Evolutionary conservation across 371 early-diverging fungal genomes (phyloP).

Genomic region (Lichtheimia hyalospora): DNA sequence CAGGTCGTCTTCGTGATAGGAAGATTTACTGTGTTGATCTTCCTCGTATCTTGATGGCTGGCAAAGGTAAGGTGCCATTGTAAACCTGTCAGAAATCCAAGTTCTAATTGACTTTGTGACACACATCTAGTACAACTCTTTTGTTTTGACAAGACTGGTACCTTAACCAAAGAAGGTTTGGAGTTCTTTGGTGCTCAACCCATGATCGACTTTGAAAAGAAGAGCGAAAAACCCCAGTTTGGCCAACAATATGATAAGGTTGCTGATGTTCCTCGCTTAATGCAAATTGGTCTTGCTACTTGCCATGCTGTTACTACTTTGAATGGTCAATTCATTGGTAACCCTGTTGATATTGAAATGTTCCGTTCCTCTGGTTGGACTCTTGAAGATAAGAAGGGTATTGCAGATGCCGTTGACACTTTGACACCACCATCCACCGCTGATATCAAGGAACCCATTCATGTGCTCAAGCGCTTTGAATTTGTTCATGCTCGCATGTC

Average conservation of each 20-base stretch:
- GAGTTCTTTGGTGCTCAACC: slow-evolving; percentile 59
- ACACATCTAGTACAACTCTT: slow-evolving; percentile 63
- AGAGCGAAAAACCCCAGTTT: slow-evolving; percentile 2
- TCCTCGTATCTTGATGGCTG: slow-evolving; percentile 59
- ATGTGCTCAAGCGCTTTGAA: slow-evolving; percentile 72
- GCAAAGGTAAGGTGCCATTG: background rate
- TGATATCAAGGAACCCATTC: slow-evolving; percentile 14
- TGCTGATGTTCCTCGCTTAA: background rate
- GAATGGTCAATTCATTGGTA: slow-evolving; percentile 70
- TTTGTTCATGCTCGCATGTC: slow-evolving; percentile 79
- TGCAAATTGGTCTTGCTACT: slow-evolving; percentile 62
- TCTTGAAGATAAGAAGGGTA: slow-evolving; percentile 6
- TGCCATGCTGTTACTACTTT: slow-evolving; percentile 82
- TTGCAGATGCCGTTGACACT: slow-evolving; percentile 26
- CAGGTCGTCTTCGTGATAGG: slow-evolving; percentile 58
- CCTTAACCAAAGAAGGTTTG: slow-evolving; percentile 75
- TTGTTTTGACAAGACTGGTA: slow-evolving; percentile 90
- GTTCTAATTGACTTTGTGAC: background rate
- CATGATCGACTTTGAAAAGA: background rate
- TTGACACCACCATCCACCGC: slow-evolving; percentile 17
- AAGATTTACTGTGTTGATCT: slow-evolving; percentile 72
- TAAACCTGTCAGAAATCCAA: slow-evolving; percentile 80
- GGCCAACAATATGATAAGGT: background rate
- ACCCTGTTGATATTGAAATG: slow-evolving; percentile 88
- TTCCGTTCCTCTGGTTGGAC: slow-evolving; percentile 58